Evolutionary conservation across 768 basidiomycete species (phyloP).

Genomic region (Mrakia frigida): DNA sequence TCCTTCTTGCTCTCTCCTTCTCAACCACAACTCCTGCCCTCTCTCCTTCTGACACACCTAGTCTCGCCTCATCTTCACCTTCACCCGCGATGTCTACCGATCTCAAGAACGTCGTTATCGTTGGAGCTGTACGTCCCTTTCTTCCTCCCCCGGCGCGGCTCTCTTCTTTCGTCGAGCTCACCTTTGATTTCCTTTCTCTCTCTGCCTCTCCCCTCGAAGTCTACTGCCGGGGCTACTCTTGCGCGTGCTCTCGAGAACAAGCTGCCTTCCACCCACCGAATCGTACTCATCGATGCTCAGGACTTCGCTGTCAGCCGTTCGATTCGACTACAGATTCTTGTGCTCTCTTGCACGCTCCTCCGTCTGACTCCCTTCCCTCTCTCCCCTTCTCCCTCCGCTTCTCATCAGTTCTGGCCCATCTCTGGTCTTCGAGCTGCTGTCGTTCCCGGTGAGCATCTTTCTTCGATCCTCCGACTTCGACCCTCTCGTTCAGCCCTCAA

Average conservation of each 20-base stretch:
- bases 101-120: conserved; percentile 22
- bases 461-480: neutral
- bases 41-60: no score
- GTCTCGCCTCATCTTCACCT: neutral
- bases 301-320: neutral
- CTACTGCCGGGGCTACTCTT: conserved; percentile 8
- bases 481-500: neutral
- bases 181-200: neutral
- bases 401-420: conserved; percentile 9
- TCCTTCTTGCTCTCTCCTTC: no score
- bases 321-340: neutral
- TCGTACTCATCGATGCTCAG: conserved; percentile 23
- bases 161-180: neutral
- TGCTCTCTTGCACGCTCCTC: neutral
- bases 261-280: conserved; percentile 22
- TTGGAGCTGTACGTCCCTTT: conserved; percentile 14
- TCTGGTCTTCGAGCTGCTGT: conserved; percentile 26
- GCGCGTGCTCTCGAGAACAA: conserved; percentile 20
- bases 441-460: conserved; percentile 1
- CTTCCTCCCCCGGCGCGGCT: neutral
- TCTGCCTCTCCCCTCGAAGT: neutral
- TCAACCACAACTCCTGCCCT: no score
- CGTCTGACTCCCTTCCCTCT: neutral
- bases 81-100: neutral
- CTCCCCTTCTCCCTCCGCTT: neutral